Percentiles rank a stretch among this genome's conserved stretches.
These are phyloP conservation scores for Dittrichia graveolens DNA, from an alignment of 129 eudicot genomes.

Conservation along the genomic window DNA sequence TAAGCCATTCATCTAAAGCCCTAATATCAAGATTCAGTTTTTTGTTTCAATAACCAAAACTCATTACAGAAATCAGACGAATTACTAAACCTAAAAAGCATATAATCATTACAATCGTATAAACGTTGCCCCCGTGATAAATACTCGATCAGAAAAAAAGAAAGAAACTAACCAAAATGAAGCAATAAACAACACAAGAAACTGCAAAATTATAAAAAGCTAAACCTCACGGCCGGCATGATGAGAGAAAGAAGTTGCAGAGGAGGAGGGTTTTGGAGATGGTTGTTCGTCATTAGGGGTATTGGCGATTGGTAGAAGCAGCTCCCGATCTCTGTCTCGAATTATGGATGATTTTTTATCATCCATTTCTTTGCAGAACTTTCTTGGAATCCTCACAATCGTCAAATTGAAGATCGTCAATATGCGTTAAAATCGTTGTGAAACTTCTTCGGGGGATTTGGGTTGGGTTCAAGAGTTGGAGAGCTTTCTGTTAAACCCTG, in stretches of 20 bases:
- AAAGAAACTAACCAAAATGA: conserved; percentile 6
- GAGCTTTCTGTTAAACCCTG: conserved; percentile 23
- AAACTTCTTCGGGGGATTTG: conserved; percentile 27
- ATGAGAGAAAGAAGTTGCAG: conserved; percentile 58
- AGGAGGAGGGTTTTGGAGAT: conserved; percentile 57
- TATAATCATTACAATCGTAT: neutral
- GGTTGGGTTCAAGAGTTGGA: conserved; percentile 26
- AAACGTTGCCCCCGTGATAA: neutral
- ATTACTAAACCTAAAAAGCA: conserved; percentile 13
- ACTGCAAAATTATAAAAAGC: neutral
- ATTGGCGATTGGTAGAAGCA: conserved; percentile 73
- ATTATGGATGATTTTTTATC: conserved; percentile 60
- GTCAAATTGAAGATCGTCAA: neutral
- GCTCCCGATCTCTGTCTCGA: conserved; percentile 81
- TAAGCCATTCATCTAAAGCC: conserved; percentile 15
- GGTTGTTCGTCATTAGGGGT: conserved; percentile 42
- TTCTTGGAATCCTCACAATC: conserved; percentile 16
- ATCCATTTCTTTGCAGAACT: conserved; percentile 43
- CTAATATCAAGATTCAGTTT: neutral
- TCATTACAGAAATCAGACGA: conserved; percentile 13
- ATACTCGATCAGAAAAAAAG: neutral
- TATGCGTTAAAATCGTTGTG: neutral
- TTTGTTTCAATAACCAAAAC: conserved; percentile 9
- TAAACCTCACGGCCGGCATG: conserved; percentile 78
- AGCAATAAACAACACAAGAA: conserved; percentile 15